Evolutionary conservation across 495 filamentous ascomycete genomes (phyloP).

Genomic region (Opeltia flavorubescens): DNA sequence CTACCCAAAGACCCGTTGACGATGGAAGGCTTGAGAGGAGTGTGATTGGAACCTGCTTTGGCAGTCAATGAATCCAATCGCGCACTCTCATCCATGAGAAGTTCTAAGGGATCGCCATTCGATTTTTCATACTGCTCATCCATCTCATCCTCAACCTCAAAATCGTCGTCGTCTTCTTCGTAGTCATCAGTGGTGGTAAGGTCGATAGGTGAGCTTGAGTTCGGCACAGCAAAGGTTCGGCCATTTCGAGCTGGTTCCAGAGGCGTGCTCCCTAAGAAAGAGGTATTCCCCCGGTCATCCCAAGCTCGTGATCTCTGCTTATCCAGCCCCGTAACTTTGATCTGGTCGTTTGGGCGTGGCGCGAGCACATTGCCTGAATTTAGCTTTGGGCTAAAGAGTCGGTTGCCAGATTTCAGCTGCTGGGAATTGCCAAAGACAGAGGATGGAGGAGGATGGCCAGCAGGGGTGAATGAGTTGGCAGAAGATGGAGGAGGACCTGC

Average conservation of each 20-base stretch:
- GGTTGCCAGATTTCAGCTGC: slow-evolving; percentile 3
- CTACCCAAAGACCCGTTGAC: slow-evolving; percentile 27
- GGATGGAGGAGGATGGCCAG: slow-evolving; percentile 48
- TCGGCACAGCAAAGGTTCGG: slow-evolving; percentile 12
- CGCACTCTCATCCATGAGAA: neutral
- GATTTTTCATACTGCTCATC: slow-evolving; percentile 17
- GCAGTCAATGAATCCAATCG: slow-evolving; percentile 1
- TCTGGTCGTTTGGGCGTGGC: neutral
- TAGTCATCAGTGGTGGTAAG: slow-evolving; percentile 6
- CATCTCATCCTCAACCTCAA: slow-evolving; percentile 18
- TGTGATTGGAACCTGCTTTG: slow-evolving; percentile 23
- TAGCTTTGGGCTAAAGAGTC: neutral
- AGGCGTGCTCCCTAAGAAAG: neutral
- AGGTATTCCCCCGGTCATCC: too few species aligned
- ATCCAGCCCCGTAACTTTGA: neutral
- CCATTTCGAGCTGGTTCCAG: neutral
- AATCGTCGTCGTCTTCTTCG: slow-evolving; percentile 19
- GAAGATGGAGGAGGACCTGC: slow-evolving; percentile 58
- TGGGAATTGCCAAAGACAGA: slow-evolving; percentile 54
- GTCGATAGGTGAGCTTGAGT: neutral
- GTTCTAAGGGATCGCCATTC: slow-evolving; percentile 3
- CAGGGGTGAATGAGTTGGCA: slow-evolving; percentile 57
- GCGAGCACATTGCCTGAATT: neutral
- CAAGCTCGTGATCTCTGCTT: too few species aligned
- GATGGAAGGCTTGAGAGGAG: slow-evolving; percentile 16